These are phyloP conservation scores for Gentiana dahurica DNA, from an alignment of 257 asterid genomes.

Conservation along the genomic window DNA sequence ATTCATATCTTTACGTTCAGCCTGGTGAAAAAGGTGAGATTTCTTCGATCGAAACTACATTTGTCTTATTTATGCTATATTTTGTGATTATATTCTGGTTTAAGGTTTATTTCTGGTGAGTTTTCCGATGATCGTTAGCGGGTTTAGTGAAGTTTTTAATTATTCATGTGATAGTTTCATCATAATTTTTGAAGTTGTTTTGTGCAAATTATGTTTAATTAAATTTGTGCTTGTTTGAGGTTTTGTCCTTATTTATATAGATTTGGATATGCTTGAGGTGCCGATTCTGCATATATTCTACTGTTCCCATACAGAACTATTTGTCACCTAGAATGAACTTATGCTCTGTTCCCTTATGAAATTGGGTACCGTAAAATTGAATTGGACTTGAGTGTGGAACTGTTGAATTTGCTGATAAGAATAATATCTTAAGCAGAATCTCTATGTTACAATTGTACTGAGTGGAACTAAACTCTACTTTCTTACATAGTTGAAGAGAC, in stretches of 20 bases:
- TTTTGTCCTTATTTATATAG: neutral
- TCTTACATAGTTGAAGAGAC: too few species aligned
- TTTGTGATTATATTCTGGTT: neutral
- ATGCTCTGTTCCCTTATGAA: neutral
- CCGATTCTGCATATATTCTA: neutral
- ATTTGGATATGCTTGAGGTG: neutral
- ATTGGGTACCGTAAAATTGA: neutral
- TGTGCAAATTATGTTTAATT: neutral
- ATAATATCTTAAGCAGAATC: too few species aligned
- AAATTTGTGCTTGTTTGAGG: too few species aligned
- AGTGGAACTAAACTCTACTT: too few species aligned
- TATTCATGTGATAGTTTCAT: neutral
- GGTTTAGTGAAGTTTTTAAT: neutral
- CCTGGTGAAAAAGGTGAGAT: slow-evolving; percentile 15
- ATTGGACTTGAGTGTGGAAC: too few species aligned
- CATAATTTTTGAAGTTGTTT: neutral
- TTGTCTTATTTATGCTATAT: neutral
- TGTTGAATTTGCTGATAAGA: too few species aligned
- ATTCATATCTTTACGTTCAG: neutral
- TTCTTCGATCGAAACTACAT: neutral
- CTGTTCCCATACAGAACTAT: neutral
- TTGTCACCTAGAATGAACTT: neutral
- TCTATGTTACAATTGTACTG: too few species aligned
- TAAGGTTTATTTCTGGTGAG: neutral
- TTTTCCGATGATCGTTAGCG: neutral